Evolutionary conservation across 192 early-diverging fungal genomes (phyloP).

Genomic region (Rhizoclosmatium globosum): DNA sequence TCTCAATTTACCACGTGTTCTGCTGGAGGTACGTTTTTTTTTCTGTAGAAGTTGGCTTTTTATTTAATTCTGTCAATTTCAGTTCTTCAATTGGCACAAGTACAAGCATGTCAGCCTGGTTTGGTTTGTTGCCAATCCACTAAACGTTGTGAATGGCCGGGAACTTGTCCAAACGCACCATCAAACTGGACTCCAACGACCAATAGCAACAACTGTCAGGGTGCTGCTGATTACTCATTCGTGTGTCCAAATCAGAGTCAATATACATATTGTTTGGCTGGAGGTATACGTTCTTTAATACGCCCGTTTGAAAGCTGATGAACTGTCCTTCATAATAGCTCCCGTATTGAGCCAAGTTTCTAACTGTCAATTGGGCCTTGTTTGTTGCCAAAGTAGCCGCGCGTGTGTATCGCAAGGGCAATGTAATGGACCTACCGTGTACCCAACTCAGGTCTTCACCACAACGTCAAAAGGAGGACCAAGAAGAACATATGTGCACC

Average conservation of each 20-base stretch:
- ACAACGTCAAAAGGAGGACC: not conserved
- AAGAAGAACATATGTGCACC: conserved; percentile 14
- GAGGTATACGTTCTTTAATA: not conserved
- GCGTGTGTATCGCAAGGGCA: conserved; percentile 9
- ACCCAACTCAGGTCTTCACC: not conserved
- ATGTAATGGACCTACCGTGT: not conserved
- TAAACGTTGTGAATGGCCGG: not conserved
- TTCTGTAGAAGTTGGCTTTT: not conserved
- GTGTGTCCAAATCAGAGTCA: not conserved
- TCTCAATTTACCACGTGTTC: conserved; percentile 2
- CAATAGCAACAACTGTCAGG: not conserved
- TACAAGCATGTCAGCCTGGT: not conserved
- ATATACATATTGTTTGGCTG: conserved; percentile 4
- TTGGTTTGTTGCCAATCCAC: not conserved
- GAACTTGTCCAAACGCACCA: conserved; percentile 13
- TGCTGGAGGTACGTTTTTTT: conserved; percentile 9
- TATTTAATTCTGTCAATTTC: not conserved
- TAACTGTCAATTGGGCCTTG: not conserved
- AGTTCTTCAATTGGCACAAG: not conserved
- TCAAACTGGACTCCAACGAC: not conserved
- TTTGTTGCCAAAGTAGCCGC: conserved; percentile 10
- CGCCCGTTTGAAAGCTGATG: not conserved
- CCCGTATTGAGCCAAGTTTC: not conserved
- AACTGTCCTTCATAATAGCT: not conserved
- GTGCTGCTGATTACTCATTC: not conserved